These are phyloP conservation scores for Aspergillus sergii DNA, from an alignment of 2,329 filamentous ascomycete genomes.

Conservation along the genomic window DNA sequence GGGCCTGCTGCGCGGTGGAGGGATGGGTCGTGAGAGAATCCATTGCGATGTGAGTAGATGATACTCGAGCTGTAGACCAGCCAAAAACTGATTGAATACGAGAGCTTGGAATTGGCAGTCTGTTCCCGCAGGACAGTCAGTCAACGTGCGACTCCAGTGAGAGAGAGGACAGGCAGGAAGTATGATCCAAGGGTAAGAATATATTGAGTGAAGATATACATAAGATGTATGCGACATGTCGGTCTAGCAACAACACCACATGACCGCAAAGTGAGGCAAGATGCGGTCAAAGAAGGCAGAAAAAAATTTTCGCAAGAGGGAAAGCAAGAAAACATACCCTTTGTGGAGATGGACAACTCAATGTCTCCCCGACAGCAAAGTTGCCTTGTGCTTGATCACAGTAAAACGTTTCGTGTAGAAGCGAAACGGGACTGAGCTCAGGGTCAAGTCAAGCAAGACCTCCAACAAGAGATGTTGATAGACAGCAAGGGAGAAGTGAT, in stretches of 20 bases:
- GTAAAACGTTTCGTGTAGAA: constrained; percentile 7
- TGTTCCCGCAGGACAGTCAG: constrained; percentile 18
- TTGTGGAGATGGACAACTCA: constrained; percentile 94
- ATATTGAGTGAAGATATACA: constrained; percentile 24
- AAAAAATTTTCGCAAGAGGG: neutral
- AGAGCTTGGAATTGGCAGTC: constrained; percentile 29
- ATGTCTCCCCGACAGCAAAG: constrained; percentile 77
- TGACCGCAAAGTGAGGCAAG: neutral
- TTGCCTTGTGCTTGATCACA: constrained; percentile 20
- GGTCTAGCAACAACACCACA: neutral
- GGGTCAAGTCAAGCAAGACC: constrained; percentile 15
- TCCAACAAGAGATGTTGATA: constrained; percentile 1
- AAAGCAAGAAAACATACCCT: constrained; percentile 50
- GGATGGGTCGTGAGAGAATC: constrained; percentile 91
- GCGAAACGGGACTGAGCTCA: constrained; percentile 11
- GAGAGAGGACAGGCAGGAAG: neutral
- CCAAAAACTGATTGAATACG: constrained; percentile 21
- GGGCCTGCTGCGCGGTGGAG: constrained; percentile 86
- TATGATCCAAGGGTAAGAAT: constrained; percentile 13
- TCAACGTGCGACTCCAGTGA: constrained; percentile 9
- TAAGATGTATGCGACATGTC: neutral
- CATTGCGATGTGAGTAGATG: constrained; percentile 60
- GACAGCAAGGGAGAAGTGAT: neutral
- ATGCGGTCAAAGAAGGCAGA: constrained; percentile 6
- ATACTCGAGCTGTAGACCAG: constrained; percentile 31